Conservation (phyloP, 495 filamentous ascomycete species). For the Daldinia grandis region DNA sequence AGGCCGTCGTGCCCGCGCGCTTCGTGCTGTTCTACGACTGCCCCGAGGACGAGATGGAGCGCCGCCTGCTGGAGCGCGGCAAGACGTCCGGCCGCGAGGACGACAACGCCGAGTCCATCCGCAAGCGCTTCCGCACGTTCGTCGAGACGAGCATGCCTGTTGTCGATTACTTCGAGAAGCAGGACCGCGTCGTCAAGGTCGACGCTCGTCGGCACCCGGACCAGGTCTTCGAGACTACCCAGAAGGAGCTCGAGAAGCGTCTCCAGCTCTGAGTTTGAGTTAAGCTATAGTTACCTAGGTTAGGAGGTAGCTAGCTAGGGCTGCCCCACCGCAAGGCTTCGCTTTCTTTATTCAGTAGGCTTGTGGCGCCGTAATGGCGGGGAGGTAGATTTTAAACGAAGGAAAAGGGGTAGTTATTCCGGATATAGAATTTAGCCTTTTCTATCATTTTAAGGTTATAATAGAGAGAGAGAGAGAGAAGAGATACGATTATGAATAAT, state of each 20-base stretch:
- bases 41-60: constrained; percentile 85
- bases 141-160: constrained; percentile 97
- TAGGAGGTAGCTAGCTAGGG: background rate
- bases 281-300: background rate
- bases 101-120: constrained; percentile 94
- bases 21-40: constrained; percentile 94
- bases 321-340: too few species aligned
- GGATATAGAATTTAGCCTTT: constrained; percentile 12
- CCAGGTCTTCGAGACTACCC: constrained; percentile 76
- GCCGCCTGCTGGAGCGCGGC: constrained; percentile 82
- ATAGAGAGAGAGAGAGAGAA: background rate
- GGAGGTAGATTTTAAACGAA: background rate
- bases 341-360: background rate
- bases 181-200: constrained; percentile 82
- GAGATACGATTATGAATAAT: constrained; percentile 17
- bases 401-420: background rate
- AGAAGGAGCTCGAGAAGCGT: constrained; percentile 49
- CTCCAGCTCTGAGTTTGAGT: constrained; percentile 22
- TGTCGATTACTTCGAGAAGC: constrained; percentile 79
- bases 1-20: constrained; percentile 79
- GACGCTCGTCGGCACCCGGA: constrained; percentile 72
- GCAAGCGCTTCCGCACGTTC: constrained; percentile 93
- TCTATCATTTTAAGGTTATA: background rate
- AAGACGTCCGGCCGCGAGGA: constrained; percentile 91
- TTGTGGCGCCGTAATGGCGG: background rate